Percentiles rank a stretch among this genome's conserved stretches.
Evolutionary conservation across 805 yeast species (phyloP).

Genomic region (Wickerhamomyces hampshirensis): DNA sequence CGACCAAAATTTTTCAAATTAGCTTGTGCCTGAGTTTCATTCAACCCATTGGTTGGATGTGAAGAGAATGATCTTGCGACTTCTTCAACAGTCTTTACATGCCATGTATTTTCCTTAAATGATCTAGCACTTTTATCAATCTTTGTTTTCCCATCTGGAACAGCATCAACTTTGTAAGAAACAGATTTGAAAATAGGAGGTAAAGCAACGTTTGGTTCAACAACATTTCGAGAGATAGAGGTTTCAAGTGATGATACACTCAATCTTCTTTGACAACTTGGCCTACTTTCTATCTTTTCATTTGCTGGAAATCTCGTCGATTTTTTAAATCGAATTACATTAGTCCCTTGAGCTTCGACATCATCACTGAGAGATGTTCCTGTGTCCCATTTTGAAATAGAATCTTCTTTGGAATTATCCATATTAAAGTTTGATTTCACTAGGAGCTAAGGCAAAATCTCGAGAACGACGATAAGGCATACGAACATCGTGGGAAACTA

Average conservation of each 20-base stretch:
- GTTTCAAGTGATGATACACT: slow-evolving; percentile 3
- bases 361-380: too few species aligned
- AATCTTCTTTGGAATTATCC: too few species aligned
- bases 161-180: slow-evolving; percentile 32
- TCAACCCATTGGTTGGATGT: slow-evolving; percentile 24
- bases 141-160: slow-evolving; percentile 7
- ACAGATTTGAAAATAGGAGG: slow-evolving; percentile 36
- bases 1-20: slow-evolving; percentile 26
- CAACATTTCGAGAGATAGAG: slow-evolving; percentile 5
- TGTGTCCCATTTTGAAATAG: too few species aligned
- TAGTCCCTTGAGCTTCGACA: too few species aligned
- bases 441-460: too few species aligned
- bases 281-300: background rate
- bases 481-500: too few species aligned
- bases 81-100: slow-evolving; percentile 23
- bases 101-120: slow-evolving; percentile 29
- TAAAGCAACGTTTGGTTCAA: slow-evolving; percentile 27
- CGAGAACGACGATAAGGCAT: too few species aligned
- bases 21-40: slow-evolving; percentile 5
- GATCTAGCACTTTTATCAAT: slow-evolving; percentile 17
- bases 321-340: background rate
- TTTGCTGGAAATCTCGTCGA: background rate
- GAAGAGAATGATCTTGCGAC: slow-evolving; percentile 25
- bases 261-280: background rate
- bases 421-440: too few species aligned